Conservation (phyloP, 2,329 filamentous ascomycete species). For the Aspergillus fumigatus region DNA sequence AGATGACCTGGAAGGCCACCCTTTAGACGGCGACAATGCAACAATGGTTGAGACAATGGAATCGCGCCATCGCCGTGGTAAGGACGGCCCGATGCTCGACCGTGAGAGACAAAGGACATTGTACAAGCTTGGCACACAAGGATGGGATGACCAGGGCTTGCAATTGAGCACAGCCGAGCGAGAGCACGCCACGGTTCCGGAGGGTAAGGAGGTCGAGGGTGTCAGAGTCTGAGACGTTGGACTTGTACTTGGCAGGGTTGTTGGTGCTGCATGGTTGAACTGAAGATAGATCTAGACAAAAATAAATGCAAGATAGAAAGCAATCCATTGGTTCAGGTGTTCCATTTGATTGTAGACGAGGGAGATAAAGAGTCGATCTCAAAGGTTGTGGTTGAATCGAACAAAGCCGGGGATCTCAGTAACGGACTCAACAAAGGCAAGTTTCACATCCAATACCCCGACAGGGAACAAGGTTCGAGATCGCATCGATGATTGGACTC, state of each 20-base stretch:
- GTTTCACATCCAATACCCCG: background rate
- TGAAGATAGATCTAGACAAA: background rate
- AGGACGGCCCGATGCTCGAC: conserved; percentile 27
- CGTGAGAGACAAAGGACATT: conserved; percentile 36
- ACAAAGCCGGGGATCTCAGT: background rate
- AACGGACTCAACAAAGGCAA: background rate
- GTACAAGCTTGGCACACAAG: conserved; percentile 37
- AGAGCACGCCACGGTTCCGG: conserved; percentile 29
- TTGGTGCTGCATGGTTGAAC: background rate
- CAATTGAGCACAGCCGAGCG: conserved; percentile 35
- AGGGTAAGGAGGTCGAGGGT: conserved; percentile 30
- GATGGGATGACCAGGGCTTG: conserved; percentile 42
- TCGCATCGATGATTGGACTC: background rate
- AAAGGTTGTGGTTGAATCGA: background rate
- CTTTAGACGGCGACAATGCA: conserved; percentile 37
- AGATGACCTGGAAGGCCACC: conserved; percentile 41
- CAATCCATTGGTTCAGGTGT: background rate
- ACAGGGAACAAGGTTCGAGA: background rate
- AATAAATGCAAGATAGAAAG: background rate
- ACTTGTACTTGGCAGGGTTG: background rate
- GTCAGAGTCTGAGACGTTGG: conserved; percentile 19
- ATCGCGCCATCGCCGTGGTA: conserved; percentile 39
- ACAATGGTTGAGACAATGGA: conserved; percentile 39
- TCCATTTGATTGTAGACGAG: background rate
- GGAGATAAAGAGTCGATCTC: background rate